Evolutionary conservation across 225 moss, liverwort and hornwort genomes (phyloP), one percentile per base, ranked within the genome.

Genomic region (Marchantia polymorpha): DNA sequence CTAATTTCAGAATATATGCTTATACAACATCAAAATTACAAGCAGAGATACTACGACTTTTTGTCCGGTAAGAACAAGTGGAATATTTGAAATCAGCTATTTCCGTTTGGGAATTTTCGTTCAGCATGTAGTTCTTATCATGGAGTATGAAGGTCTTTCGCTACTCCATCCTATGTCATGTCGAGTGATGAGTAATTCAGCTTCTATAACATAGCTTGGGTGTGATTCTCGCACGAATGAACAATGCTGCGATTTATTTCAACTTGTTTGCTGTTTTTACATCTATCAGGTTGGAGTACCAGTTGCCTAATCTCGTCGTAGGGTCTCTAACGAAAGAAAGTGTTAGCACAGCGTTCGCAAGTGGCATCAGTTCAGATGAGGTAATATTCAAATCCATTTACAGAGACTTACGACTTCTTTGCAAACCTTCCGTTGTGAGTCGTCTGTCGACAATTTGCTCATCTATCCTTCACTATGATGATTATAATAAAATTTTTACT

Each of bases 1-100:
- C 95, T 71, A 95, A 95, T 86, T 95, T 95, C 72, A 95, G 93
- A 84, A 85, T 95, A 68, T 95, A 95, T 77, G 95, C 92, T 12
- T 95, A 95, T 73, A 95, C 95, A 58, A 86, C 91, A 60, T 95
- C 95, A 64, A 95, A 93, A 84, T 82, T 95, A 16, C 92, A 95
- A 76, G 89, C 95, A 9, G 95, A 95, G 81, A 93, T 95, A 46
- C 81, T 95, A 75, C 89, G 93, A 73, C 92, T 93, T 65, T 95
- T 95, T 80, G 76, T 90, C 66, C 87, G 95, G 94, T 92, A 79
- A 59, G 73, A 50, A 55, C 31, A 71, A 71, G 47, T 7, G 22
- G 50, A 65, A 25, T 12, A 12, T 65, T 70, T 71, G 11, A 23
- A 2, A 17, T n/a, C 49, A 16, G 3, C 10, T 7, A 10, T n/a